Conservation (phyloP, 495 filamentous ascomycete species). For the Penicillium arizonense region DNA sequence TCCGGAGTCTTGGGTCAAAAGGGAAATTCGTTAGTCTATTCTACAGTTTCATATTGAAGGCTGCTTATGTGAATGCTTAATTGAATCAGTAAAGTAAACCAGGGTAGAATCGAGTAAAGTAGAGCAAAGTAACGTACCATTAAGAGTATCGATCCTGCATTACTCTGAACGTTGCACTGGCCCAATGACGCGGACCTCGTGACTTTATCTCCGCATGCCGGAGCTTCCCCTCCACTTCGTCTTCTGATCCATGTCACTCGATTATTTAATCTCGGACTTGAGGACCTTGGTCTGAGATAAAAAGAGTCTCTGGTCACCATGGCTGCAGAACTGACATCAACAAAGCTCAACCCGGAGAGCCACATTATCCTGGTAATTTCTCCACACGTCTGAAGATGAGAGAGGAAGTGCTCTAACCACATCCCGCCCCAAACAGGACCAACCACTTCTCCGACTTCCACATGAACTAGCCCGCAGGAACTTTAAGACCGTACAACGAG, state of each 20-base stretch:
- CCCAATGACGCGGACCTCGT: slow-evolving; percentile 8
- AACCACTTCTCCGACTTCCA: slow-evolving; percentile 89
- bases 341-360: slow-evolving; percentile 70
- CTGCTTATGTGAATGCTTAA: not conserved
- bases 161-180: no score
- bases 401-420: slow-evolving; percentile 13
- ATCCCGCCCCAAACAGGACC: slow-evolving; percentile 60
- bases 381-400: slow-evolving; percentile 4
- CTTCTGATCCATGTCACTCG: not conserved
- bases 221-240: slow-evolving; percentile 14
- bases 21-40: slow-evolving; percentile 32
- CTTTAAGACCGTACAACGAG: slow-evolving; percentile 82
- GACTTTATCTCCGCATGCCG: slow-evolving; percentile 24
- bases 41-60: slow-evolving; percentile 12
- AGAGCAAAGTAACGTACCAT: no score
- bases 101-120: no score
- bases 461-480: slow-evolving; percentile 89
- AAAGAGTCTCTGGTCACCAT: slow-evolving; percentile 18
- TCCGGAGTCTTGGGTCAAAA: slow-evolving; percentile 48
- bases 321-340: slow-evolving; percentile 56
- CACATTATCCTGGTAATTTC: slow-evolving; percentile 65
- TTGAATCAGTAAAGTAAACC: no score
- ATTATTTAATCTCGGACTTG: not conserved
- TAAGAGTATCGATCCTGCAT: no score
- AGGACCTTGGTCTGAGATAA: not conserved